Percentiles rank a stretch among this genome's conserved stretches.
Evolutionary conservation across 2,329 filamentous ascomycete species (phyloP).

Genomic region (Ustilaginoidea virens): DNA sequence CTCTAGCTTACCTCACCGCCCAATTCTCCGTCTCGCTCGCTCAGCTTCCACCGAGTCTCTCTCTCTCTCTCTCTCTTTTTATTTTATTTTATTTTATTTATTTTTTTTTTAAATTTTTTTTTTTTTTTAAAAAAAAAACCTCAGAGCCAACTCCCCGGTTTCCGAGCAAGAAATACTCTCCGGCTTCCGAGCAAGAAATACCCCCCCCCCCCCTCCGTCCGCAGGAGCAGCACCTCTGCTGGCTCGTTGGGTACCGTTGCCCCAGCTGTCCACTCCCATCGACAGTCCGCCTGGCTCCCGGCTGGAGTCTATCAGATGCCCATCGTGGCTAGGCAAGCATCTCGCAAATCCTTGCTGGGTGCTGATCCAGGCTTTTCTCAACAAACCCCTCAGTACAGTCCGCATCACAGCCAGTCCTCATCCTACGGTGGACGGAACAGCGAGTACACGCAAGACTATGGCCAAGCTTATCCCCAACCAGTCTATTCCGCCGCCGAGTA

Average conservation of each 20-base stretch:
- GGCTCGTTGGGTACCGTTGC: background rate
- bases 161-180: no score
- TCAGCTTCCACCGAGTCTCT: no score
- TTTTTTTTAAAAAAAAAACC: no score
- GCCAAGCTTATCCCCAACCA: conserved; percentile 18
- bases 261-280: background rate
- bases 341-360: conserved; percentile 24
- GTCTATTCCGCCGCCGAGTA: conserved; percentile 15
- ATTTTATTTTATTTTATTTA: no score
- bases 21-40: no score
- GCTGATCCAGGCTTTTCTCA: conserved; percentile 22
- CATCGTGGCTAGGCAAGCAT: conserved; percentile 25
- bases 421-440: conserved; percentile 6
- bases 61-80: no score
- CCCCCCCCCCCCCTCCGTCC: no score
- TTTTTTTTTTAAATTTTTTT: no score
- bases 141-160: no score
- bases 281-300: conserved; percentile 15
- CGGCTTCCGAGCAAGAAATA: no score
- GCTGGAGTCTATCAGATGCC: conserved; percentile 18
- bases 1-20: no score
- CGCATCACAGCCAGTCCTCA: conserved; percentile 10
- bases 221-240: no score
- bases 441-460: conserved; percentile 16
- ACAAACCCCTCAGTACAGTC: conserved; percentile 11